Conservation (phyloP, 2,329 filamentous ascomycete species). For the Colletotrichum euphorbiae region DNA sequence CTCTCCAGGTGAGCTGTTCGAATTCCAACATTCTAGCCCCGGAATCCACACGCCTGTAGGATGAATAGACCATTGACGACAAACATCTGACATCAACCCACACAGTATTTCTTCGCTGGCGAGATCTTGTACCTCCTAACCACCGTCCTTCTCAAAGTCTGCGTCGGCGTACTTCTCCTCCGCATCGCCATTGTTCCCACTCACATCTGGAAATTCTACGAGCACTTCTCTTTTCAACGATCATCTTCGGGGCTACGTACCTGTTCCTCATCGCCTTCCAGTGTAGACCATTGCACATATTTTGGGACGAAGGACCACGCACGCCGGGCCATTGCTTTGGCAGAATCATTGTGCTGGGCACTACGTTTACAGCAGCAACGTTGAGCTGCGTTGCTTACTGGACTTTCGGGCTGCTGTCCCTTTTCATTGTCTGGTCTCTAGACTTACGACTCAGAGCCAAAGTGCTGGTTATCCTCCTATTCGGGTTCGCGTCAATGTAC, state of each 20-base stretch:
- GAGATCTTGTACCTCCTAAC: conserved; percentile 53
- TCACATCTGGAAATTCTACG: conserved; percentile 52
- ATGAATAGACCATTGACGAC: too few species aligned
- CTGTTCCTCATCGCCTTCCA: conserved; percentile 55
- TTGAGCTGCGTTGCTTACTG: conserved; percentile 53
- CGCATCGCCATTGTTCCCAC: conserved; percentile 51
- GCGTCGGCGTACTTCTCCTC: conserved; percentile 55
- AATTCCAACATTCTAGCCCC: not conserved
- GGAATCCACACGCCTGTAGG: too few species aligned
- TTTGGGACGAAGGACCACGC: conserved; percentile 49
- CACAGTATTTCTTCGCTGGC: conserved; percentile 52
- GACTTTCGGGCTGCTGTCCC: conserved; percentile 52
- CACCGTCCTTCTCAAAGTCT: conserved; percentile 48
- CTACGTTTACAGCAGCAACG: conserved; percentile 52
- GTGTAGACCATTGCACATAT: conserved; percentile 51
- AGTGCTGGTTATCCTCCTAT: conserved; percentile 47
- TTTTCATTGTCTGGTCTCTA: conserved; percentile 54
- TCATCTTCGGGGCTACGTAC: conserved; percentile 51
- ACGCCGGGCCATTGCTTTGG: conserved; percentile 47
- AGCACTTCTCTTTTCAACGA: conserved; percentile 48
- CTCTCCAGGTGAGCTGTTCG: conserved; percentile 44
- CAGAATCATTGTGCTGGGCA: conserved; percentile 42
- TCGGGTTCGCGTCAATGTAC: conserved; percentile 49
- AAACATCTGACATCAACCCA: not conserved
- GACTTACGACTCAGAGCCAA: conserved; percentile 54